phyloP scores from a whole-genome alignment of 371 early-diverging fungal genomes.

The Syncephalis fuscata region DNA sequence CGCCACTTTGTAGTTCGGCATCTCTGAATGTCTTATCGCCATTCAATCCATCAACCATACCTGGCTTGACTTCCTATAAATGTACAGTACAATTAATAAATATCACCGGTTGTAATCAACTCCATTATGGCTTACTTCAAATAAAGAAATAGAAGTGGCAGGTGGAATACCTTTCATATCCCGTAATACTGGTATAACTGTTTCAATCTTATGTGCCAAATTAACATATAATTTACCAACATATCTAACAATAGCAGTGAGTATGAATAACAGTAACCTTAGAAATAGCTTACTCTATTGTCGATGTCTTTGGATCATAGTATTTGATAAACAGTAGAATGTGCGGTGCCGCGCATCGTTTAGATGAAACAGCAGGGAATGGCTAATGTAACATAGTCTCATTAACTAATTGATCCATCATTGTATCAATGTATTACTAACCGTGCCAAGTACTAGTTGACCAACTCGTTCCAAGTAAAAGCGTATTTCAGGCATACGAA shows the following conservation, averaged over 20 bases:
- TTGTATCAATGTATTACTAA: slow-evolving; percentile 2
- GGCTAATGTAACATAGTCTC: slow-evolving; percentile 8
- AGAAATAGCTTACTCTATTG: slow-evolving; percentile 31
- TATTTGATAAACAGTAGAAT: slow-evolving; percentile 48
- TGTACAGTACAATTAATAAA: too few relatives aligned
- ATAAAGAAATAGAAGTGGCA: slow-evolving; percentile 37
- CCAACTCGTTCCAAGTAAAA: slow-evolving; percentile 33
- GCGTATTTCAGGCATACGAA: slow-evolving; percentile 23
- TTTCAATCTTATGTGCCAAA: slow-evolving; percentile 32
- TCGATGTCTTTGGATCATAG: slow-evolving; percentile 48
- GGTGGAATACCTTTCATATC: slow-evolving; percentile 33
- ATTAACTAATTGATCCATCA: too few relatives aligned
- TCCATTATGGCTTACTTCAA: slow-evolving; percentile 20
- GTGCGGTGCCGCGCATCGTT: too few relatives aligned
- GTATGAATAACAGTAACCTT: background rate
- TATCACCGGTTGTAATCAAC: too few relatives aligned
- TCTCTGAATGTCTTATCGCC: slow-evolving; percentile 34
- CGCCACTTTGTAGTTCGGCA: slow-evolving; percentile 80
- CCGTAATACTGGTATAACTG: slow-evolving; percentile 36
- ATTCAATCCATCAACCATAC: slow-evolving; percentile 67
- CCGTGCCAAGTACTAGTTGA: slow-evolving; percentile 1
- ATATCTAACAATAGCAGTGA: slow-evolving; percentile 18
- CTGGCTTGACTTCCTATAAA: slow-evolving; percentile 64
- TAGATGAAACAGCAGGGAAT: too few relatives aligned
- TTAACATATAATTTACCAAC: slow-evolving; percentile 45